These are phyloP conservation scores for Dactylellina cionopaga DNA, from an alignment of 2,329 filamentous ascomycete genomes.

Conservation along the genomic window DNA sequence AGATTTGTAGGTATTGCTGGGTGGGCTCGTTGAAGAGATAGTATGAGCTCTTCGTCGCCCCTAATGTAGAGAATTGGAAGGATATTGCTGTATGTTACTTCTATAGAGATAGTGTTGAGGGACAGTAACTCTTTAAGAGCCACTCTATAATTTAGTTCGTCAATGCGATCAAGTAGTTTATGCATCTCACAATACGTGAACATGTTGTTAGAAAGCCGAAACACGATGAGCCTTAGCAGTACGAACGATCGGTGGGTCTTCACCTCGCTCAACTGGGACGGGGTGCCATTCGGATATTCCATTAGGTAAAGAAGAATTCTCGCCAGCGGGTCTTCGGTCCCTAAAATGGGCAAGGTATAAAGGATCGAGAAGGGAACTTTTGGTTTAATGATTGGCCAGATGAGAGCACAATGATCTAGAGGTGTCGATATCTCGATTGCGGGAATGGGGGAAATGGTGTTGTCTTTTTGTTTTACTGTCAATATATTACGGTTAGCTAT, in stretches of 20 bases:
- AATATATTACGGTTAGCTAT: not conserved
- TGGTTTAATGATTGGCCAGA: not conserved
- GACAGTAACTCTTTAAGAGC: slow-evolving; percentile 1
- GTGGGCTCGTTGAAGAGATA: not conserved
- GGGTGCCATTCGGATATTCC: not conserved
- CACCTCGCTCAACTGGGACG: not conserved
- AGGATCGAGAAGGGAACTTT: not conserved
- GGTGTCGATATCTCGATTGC: not conserved
- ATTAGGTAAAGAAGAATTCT: not conserved
- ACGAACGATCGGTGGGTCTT: not conserved
- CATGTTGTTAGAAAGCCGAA: slow-evolving; percentile 1
- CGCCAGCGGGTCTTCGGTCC: not conserved
- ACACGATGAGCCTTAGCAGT: not conserved
- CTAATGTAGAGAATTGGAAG: not conserved
- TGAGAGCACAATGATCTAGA: not conserved
- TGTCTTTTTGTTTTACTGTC: not conserved
- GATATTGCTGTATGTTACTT: not conserved
- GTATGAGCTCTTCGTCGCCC: not conserved
- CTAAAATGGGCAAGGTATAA: not conserved
- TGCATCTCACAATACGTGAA: not conserved
- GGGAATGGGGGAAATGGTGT: too few relatives aligned
- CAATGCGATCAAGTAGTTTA: not conserved
- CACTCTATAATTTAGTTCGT: not conserved
- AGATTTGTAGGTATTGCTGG: not conserved
- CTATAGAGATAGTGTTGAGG: not conserved